Evolutionary conservation across 441 rosid species (phyloP), one percentile per base, ranked within the genome.

Genomic region (Croton laevigatus): DNA sequence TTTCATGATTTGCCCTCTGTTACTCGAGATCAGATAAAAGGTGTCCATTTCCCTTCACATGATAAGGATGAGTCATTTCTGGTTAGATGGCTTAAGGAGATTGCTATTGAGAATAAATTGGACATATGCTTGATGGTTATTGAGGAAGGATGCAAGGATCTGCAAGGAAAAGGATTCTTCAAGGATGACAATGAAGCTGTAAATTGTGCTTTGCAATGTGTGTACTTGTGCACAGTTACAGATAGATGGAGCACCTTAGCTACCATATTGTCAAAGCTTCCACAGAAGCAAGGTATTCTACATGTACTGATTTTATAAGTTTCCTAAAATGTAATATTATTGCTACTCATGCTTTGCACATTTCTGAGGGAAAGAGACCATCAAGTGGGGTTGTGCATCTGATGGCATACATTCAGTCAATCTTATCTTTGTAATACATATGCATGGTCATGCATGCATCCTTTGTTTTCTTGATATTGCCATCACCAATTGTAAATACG

Each of bases 11-110:
- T 63, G 54, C 68, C 69, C 65, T 75, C 81, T 60, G 73, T 62
- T 64, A 58, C 66, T 53, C 76, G 60, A 63, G 76, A 72, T 71
- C 75, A 68, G 66, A 65, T 51, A 68, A 69, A 32, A 9, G 74
- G 74, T 73, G 70, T 71, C 57, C 74, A 13, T 67, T 71, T 66
- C 70, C 58, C 80, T 59, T 75, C 54, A 73, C 75, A 68, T 74
- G 73, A 52, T 23, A 55, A 78, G 74, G 86, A 66, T 38, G 82
- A 85, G 61, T 87, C 97, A 44, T 93, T 88, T 85, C 83, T 96
- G 67, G 91, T 89, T 75, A 87, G 85, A 79, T 96, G 99, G 98
- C 84, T 96, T 68, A 89, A 84, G 87, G 97, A 93, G 85, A 83
- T 87, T 66, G 90, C 98, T 77, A 65, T 69, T 46, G 96, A 81